Conservation (phyloP, 305 asterid species). For the Vinca major region DNA sequence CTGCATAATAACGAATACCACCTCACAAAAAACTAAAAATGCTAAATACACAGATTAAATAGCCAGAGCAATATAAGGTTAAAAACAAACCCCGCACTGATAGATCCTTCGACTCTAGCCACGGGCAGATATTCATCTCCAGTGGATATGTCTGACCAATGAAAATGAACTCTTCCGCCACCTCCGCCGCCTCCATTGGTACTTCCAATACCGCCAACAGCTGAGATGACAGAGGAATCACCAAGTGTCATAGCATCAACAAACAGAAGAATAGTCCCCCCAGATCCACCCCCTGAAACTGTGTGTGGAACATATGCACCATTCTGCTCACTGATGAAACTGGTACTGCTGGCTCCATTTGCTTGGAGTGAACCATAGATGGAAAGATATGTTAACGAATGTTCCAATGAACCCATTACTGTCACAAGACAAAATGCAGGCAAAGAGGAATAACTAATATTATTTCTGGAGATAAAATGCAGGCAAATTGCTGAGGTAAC, state of each 20-base stretch:
- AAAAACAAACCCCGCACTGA: constrained; percentile 49
- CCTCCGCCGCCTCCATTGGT: constrained; percentile 82
- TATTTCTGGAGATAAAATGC: not conserved
- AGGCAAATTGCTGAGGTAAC: not conserved
- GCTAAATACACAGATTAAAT: not conserved
- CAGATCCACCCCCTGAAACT: constrained; percentile 90
- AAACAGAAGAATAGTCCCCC: constrained; percentile 85
- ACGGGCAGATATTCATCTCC: constrained; percentile 70
- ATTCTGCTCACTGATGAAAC: constrained; percentile 29
- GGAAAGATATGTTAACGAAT: constrained; percentile 50
- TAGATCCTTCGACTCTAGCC: constrained; percentile 57
- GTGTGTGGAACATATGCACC: constrained; percentile 33
- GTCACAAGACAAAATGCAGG: constrained; percentile 30
- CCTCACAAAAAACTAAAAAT: not conserved
- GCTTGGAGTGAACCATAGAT: constrained; percentile 62
- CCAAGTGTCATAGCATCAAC: constrained; percentile 42
- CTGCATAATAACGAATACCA: not conserved
- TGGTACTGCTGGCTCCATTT: constrained; percentile 64
- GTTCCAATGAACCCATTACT: constrained; percentile 87
- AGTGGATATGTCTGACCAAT: constrained; percentile 65
- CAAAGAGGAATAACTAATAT: constrained; percentile 13
- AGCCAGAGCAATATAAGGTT: constrained; percentile 8
- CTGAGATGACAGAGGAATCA: constrained; percentile 47
- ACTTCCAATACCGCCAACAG: constrained; percentile 75
- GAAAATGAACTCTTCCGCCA: constrained; percentile 89